These are phyloP conservation scores for Penicillium sp. DNA, from an alignment of 2,329 filamentous ascomycete species.

Conservation along the genomic window DNA sequence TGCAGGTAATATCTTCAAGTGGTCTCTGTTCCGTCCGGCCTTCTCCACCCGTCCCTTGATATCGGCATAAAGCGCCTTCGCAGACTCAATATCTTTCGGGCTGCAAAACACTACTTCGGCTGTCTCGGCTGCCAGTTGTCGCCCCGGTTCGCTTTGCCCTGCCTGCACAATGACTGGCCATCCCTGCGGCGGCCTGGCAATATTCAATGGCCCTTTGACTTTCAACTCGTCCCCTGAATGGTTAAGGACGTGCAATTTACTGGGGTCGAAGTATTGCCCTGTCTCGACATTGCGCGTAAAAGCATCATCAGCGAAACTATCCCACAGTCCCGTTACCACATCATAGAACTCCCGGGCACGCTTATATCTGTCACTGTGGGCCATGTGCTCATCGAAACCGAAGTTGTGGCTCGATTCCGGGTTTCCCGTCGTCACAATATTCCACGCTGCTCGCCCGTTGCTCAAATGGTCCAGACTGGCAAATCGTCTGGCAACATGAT, in stretches of 20 bases:
- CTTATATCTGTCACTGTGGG: slow-evolving; percentile 49
- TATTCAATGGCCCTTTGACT: slow-evolving; percentile 50
- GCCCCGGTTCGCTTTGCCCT: slow-evolving; percentile 51
- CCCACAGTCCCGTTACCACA: slow-evolving; percentile 52
- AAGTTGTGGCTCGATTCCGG: slow-evolving; percentile 54
- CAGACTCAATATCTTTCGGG: slow-evolving; percentile 43
- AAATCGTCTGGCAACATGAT: slow-evolving; percentile 52
- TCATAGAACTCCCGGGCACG: slow-evolving; percentile 52
- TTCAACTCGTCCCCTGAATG: slow-evolving; percentile 48
- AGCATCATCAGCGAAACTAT: slow-evolving; percentile 55
- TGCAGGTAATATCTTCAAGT: slow-evolving; percentile 52
- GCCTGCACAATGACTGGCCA: slow-evolving; percentile 56
- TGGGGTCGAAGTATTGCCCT: slow-evolving; percentile 50
- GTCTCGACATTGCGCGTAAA: slow-evolving; percentile 48
- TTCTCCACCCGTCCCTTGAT: slow-evolving; percentile 47
- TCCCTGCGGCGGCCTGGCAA: slow-evolving; percentile 51
- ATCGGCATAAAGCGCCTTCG: slow-evolving; percentile 49
- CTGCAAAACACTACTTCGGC: slow-evolving; percentile 53
- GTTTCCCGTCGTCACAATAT: slow-evolving; percentile 53
- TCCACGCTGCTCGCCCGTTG: slow-evolving; percentile 50
- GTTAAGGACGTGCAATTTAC: slow-evolving; percentile 51
- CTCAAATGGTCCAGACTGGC: slow-evolving; percentile 51
- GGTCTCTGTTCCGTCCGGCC: slow-evolving; percentile 44
- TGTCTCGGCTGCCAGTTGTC: slow-evolving; percentile 51
- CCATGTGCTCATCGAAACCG: slow-evolving; percentile 47